Percentiles rank a stretch among this genome's conserved stretches.
phyloP scores from a whole-genome alignment of 1,139 yeast genomes.

The Pichia sp. region DNA sequence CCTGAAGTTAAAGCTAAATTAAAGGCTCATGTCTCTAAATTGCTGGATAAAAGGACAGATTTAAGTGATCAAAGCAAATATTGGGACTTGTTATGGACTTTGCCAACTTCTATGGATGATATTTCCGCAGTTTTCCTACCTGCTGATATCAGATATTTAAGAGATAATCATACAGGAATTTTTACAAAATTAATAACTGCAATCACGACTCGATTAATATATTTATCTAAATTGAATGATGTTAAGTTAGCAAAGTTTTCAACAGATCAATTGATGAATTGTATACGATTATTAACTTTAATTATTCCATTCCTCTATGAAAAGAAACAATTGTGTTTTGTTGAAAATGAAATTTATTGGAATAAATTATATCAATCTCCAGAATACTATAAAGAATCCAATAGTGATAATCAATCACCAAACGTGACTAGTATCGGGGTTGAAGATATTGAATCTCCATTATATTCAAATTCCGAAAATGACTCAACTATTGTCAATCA shows the following conservation, averaged over 20 bases:
- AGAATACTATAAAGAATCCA: not conserved
- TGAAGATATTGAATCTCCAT: not conserved
- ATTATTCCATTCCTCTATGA: slow-evolving; percentile 67
- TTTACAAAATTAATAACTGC: slow-evolving; percentile 46
- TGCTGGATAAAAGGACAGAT: slow-evolving; percentile 48
- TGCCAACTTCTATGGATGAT: slow-evolving; percentile 44
- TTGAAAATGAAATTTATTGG: slow-evolving; percentile 43
- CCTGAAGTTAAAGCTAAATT: slow-evolving; percentile 60
- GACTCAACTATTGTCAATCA: slow-evolving; percentile 21
- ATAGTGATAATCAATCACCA: not conserved
- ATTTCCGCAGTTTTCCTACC: slow-evolving; percentile 50
- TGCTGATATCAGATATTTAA: slow-evolving; percentile 51
- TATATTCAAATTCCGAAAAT: not conserved
- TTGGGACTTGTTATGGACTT: slow-evolving; percentile 50
- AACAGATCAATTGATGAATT: slow-evolving; percentile 39
- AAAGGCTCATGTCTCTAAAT: slow-evolving; percentile 54
- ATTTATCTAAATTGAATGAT: slow-evolving; percentile 16
- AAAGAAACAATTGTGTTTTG: slow-evolving; percentile 31
- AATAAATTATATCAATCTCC: slow-evolving; percentile 4
- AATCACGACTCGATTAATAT: slow-evolving; percentile 33
- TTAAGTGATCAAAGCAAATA: slow-evolving; percentile 42
- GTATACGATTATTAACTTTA: slow-evolving; percentile 59
- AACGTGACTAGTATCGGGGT: not conserved
- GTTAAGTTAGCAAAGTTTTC: slow-evolving; percentile 13
- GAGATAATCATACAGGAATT: slow-evolving; percentile 51